Conservation (phyloP, 2,329 filamentous ascomycete genomes). For the Didymella pinodella region DNA sequence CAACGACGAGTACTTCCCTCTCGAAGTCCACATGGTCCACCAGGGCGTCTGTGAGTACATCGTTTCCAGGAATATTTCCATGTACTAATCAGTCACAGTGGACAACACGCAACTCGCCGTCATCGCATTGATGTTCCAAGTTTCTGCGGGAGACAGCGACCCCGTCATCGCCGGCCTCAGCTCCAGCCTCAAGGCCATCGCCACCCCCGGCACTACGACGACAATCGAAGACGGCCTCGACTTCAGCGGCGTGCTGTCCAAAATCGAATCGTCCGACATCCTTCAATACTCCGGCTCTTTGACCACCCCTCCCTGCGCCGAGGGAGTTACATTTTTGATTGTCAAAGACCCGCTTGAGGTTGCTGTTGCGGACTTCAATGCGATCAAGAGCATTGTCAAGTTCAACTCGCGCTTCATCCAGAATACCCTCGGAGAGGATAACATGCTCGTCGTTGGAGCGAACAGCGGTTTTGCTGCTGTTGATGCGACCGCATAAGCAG, state of each 20-base stretch:
- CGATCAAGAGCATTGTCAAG: slow-evolving; percentile 61
- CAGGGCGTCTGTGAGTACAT: slow-evolving; percentile 53
- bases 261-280: slow-evolving; percentile 52
- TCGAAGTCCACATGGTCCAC: slow-evolving; percentile 67
- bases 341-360: slow-evolving; percentile 59
- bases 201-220: slow-evolving; percentile 50
- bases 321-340: slow-evolving; percentile 64
- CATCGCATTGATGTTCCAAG: slow-evolving; percentile 54
- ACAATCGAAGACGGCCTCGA: slow-evolving; percentile 50
- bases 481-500: neutral
- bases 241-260: slow-evolving; percentile 53
- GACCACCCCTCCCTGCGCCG: slow-evolving; percentile 69
- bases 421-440: slow-evolving; percentile 56
- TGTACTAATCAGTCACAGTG: slow-evolving; percentile 29
- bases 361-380: slow-evolving; percentile 59
- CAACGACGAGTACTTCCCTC: slow-evolving; percentile 56
- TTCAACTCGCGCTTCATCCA: slow-evolving; percentile 66
- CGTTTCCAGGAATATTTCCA: neutral
- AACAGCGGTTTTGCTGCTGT: slow-evolving; percentile 15
- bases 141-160: slow-evolving; percentile 45
- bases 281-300: slow-evolving; percentile 66
- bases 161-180: slow-evolving; percentile 43
- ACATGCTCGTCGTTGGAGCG: slow-evolving; percentile 50
- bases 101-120: slow-evolving; percentile 51
- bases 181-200: slow-evolving; percentile 51